A percentile compares a stretch with the other conserved stretches of the same genome.
These are phyloP conservation scores for Diutina sp. DNA, from an alignment of 1,139 yeast genomes.

Conservation along the genomic window DNA sequence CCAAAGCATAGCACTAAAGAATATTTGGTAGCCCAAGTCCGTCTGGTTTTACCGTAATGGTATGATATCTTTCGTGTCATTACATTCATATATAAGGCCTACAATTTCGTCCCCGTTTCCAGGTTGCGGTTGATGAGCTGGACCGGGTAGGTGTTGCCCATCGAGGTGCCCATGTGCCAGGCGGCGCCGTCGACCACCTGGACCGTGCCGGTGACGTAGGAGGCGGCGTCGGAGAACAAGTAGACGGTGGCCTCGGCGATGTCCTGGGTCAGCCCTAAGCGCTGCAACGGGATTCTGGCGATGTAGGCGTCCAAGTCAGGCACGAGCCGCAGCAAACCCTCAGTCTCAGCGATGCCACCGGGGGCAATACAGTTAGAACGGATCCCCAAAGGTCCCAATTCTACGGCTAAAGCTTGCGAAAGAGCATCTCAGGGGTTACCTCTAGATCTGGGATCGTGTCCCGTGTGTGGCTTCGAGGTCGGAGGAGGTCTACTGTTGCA, in stretches of 20 bases:
- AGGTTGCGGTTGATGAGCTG: constrained; percentile 15
- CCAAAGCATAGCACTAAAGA: not conserved
- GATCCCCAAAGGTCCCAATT: constrained; percentile 79
- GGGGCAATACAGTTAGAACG: constrained; percentile 79
- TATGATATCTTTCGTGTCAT: no score
- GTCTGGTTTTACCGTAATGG: no score
- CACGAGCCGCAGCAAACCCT: constrained; percentile 54
- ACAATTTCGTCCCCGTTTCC: constrained; percentile 8
- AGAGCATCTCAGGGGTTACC: constrained; percentile 45
- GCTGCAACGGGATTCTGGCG: constrained; percentile 57
- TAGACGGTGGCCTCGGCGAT: constrained; percentile 84
- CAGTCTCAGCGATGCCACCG: constrained; percentile 73
- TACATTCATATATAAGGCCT: not conserved
- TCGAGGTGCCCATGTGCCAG: constrained; percentile 61
- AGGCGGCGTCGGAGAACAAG: constrained; percentile 72
- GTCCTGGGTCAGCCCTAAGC: constrained; percentile 63
- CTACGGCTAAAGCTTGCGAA: constrained; percentile 72
- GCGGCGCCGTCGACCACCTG: constrained; percentile 83
- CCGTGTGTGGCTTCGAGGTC: no score
- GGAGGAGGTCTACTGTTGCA: no score
- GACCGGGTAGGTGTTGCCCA: constrained; percentile 22
- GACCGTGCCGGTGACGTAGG: constrained; percentile 65
- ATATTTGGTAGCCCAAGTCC: not conserved
- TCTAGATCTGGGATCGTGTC: no score
- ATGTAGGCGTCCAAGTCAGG: constrained; percentile 23